These are phyloP conservation scores for Trametes meyenii DNA, from an alignment of 768 basidiomycete genomes.

Conservation along the genomic window DNA sequence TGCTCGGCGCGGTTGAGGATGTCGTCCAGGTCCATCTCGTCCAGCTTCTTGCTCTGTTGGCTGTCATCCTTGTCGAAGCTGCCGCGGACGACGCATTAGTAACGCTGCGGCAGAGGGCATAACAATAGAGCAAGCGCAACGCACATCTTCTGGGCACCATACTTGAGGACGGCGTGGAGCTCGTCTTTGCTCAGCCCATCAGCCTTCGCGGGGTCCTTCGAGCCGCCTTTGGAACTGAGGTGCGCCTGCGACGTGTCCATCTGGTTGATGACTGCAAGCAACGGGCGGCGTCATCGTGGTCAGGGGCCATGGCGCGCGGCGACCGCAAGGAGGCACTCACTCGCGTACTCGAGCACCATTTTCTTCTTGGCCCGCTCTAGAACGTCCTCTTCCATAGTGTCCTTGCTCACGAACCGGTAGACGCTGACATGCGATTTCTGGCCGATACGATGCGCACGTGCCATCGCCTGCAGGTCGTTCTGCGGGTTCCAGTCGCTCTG, in stretches of 20 bases:
- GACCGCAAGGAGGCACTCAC: conserved; percentile 53
- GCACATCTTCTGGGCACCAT: conserved; percentile 96
- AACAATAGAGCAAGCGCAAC: conserved; percentile 30
- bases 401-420: conserved; percentile 97
- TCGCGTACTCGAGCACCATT: conserved; percentile 99
- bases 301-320: conserved; percentile 7
- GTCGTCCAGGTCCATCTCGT: conserved; percentile 99
- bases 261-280: conserved; percentile 88
- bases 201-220: conserved; percentile 73
- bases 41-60: conserved; percentile 92
- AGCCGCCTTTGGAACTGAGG: conserved; percentile 75
- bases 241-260: conserved; percentile 99
- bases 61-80: conserved; percentile 98
- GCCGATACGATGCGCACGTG: conserved; percentile 97
- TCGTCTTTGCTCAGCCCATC: conserved; percentile 95
- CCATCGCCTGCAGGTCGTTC: conserved; percentile 99
- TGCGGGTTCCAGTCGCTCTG: conserved; percentile 99
- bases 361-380: conserved; percentile 98
- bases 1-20: conserved; percentile 96
- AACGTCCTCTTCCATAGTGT: conserved; percentile 99
- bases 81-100: conserved; percentile 13
- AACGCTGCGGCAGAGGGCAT: conserved; percentile 13
- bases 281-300: conserved; percentile 11
- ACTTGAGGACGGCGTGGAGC: conserved; percentile 95
- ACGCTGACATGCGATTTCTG: conserved; percentile 99